These are phyloP conservation scores for Phytophthora aleatoria DNA, from an alignment of 352 stramenopile species.

Conservation along the genomic window DNA sequence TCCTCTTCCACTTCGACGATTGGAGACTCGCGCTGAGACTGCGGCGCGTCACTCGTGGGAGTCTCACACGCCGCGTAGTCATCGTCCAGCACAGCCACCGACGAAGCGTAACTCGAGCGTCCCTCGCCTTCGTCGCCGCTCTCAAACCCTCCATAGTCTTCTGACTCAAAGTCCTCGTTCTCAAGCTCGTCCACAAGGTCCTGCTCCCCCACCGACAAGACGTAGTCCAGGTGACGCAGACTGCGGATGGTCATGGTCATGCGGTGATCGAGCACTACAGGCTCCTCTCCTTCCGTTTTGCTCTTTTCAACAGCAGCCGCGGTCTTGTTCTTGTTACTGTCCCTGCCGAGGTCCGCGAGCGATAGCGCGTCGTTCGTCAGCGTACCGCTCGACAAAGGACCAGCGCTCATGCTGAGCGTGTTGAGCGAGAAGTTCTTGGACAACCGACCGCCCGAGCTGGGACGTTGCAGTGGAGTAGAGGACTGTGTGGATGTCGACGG, in stretches of 20 bases:
- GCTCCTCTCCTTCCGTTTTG: conserved; percentile 32
- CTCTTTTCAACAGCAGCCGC: conserved; percentile 8
- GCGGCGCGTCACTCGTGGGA: conserved; percentile 17
- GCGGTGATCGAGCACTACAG: conserved; percentile 51
- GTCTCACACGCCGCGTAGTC: conserved; percentile 36
- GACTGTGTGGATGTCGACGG: conserved; percentile 24
- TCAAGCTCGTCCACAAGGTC: conserved; percentile 39
- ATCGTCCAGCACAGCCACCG: conserved; percentile 60
- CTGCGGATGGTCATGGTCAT: conserved; percentile 43
- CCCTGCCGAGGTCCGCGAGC: conserved; percentile 41
- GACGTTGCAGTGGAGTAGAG: conserved; percentile 21
- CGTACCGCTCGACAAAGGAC: conserved; percentile 21
- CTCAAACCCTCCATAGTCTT: conserved; percentile 41
- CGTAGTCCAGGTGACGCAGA: conserved; percentile 54
- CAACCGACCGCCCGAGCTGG: conserved; percentile 19
- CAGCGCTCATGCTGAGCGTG: conserved; percentile 25
- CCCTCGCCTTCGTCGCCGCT: conserved; percentile 35
- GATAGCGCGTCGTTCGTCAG: conserved; percentile 54
- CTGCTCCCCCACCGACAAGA: conserved; percentile 40
- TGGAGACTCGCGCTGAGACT: conserved; percentile 28
- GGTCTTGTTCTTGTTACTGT: conserved; percentile 12
- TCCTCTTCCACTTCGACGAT: conserved; percentile 42
- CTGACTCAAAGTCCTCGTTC: conserved; percentile 28
- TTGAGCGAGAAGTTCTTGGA: conserved; percentile 28
- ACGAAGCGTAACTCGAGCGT: conserved; percentile 53